These are phyloP conservation scores for Rubia balearica DNA, from an alignment of 305 asterid species.

Conservation along the genomic window DNA sequence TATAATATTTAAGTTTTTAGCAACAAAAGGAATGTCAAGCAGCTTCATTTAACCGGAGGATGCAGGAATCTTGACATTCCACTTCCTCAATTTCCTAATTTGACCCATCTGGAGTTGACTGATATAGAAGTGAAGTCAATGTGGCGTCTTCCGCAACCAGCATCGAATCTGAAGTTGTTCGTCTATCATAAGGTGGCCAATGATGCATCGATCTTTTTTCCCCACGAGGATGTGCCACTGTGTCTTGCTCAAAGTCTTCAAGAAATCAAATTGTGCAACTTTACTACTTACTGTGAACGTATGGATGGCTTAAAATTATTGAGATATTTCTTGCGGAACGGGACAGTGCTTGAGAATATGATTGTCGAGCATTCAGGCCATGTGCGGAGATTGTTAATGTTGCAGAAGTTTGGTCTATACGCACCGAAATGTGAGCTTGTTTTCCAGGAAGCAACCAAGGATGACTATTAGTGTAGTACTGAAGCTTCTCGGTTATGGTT, in stretches of 20 bases:
- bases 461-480: too few relatives aligned
- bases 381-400: background rate
- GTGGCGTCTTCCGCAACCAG: background rate
- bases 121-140: background rate
- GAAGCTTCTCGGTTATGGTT: too few relatives aligned
- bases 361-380: background rate
- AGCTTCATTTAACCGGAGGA: too few relatives aligned
- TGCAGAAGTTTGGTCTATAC: background rate
- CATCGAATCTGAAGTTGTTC: background rate
- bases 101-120: background rate
- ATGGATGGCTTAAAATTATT: background rate
- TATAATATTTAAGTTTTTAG: background rate
- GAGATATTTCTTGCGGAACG: background rate
- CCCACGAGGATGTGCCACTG: background rate
- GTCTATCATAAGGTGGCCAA: background rate
- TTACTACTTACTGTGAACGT: background rate
- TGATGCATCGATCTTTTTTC: background rate
- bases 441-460: too few relatives aligned
- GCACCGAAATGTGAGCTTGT: too few relatives aligned
- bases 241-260: too few relatives aligned
- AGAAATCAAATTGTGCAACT: too few relatives aligned
- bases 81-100: too few relatives aligned
- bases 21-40: background rate
- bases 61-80: too few relatives aligned
- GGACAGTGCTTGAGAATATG: background rate